Evolutionary conservation across 495 filamentous ascomycete genomes (phyloP).

Genomic region (Hyaloscypha variabilis): DNA sequence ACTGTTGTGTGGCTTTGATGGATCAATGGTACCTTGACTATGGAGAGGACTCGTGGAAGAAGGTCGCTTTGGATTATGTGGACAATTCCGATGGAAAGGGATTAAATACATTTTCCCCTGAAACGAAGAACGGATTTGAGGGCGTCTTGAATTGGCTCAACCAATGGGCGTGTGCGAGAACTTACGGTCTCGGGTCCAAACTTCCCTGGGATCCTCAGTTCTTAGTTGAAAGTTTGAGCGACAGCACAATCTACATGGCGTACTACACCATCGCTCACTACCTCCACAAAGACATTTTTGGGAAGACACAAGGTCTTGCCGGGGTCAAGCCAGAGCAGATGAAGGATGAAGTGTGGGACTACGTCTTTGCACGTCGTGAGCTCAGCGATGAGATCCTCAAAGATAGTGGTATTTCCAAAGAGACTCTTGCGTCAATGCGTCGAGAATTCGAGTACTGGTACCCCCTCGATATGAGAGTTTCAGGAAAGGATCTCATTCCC

Average conservation of each 20-base stretch:
- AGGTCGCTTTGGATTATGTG: constrained; percentile 72
- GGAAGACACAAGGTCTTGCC: constrained; percentile 66
- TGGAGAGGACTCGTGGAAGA: constrained; percentile 81
- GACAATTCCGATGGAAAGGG: constrained; percentile 60
- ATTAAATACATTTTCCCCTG: constrained; percentile 76
- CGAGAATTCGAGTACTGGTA: constrained; percentile 97
- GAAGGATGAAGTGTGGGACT: constrained; percentile 97
- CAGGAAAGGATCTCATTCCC: constrained; percentile 84
- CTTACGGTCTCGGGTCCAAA: constrained; percentile 90
- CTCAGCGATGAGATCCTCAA: constrained; percentile 63
- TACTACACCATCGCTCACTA: constrained; percentile 95
- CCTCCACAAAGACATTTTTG: constrained; percentile 71
- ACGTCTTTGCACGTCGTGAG: constrained; percentile 74
- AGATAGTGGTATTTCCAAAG: constrained; percentile 69
- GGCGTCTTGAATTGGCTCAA: constrained; percentile 87
- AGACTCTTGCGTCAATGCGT: constrained; percentile 74
- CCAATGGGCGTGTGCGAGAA: constrained; percentile 92
- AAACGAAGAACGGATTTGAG: constrained; percentile 83
- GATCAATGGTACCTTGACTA: constrained; percentile 99
- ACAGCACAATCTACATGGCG: constrained; percentile 93
- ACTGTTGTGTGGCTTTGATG: constrained; percentile 88
- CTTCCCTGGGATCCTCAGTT: constrained; percentile 93
- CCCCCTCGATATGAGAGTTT: constrained; percentile 82
- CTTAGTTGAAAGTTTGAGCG: constrained; percentile 89
- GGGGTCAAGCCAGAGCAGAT: constrained; percentile 80